phyloP scores from a whole-genome alignment of 1,284 basidiomycete genomes.

The Apiotrichum siamense region DNA sequence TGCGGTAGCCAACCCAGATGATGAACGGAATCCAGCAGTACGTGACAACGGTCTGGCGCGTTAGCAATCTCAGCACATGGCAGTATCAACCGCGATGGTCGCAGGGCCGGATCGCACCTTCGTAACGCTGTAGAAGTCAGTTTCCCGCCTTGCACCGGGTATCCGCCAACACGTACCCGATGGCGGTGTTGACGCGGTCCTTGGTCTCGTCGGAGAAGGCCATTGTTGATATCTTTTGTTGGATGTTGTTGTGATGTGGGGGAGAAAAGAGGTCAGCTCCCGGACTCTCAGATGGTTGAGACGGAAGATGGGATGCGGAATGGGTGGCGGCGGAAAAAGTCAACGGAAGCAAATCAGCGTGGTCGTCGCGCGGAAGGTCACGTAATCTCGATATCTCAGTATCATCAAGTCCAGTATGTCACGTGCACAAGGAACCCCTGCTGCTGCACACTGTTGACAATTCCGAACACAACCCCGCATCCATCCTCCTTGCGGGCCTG shows the following conservation, averaged over 20 bases:
- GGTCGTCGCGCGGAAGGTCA: no score
- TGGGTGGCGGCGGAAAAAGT: neutral
- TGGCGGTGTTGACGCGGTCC: conserved; percentile 45
- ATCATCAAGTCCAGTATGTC: no score
- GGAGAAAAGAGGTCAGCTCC: neutral
- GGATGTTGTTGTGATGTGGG: neutral
- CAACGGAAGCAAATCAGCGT: neutral
- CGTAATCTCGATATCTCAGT: no score
- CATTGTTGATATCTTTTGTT: conserved; percentile 24
- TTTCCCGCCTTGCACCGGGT: neutral
- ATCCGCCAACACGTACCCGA: conserved; percentile 36
- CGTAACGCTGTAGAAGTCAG: conserved; percentile 6
- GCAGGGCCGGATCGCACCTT: conserved; percentile 6
- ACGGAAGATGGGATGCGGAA: neutral
- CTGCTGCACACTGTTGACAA: no score
- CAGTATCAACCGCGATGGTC: no score
- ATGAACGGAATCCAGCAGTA: conserved; percentile 81
- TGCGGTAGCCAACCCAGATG: conserved; percentile 84
- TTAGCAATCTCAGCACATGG: conserved; percentile 1
- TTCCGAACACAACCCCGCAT: no score
- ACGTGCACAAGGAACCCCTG: no score
- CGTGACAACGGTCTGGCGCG: conserved; percentile 68
- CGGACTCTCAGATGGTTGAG: neutral
- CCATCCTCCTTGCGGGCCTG: no score
- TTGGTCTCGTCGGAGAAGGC: conserved; percentile 49